phyloP scores from a whole-genome alignment of 441 rosid genomes.

The Jatropha podagrica region DNA sequence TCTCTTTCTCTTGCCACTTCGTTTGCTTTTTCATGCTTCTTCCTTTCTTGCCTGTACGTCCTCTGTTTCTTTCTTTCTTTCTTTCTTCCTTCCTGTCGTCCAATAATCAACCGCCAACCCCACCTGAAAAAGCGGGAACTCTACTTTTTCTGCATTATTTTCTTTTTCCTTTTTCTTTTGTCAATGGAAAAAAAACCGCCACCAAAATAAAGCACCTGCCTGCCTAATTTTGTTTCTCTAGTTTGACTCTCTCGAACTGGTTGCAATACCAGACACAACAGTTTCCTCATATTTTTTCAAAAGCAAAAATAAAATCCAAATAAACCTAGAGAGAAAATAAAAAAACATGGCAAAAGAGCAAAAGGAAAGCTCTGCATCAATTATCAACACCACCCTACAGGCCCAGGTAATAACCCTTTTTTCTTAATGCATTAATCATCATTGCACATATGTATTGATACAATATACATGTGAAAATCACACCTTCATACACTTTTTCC shows the following conservation, averaged over 20 bases:
- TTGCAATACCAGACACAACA: neutral
- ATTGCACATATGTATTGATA: constrained; percentile 14
- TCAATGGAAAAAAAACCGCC: neutral
- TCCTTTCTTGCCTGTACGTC: neutral
- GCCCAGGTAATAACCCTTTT: constrained; percentile 17
- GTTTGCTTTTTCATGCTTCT: neutral
- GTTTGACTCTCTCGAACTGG: constrained; percentile 16
- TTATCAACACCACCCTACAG: constrained; percentile 33
- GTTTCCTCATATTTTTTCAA: constrained; percentile 14
- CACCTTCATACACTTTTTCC: too few relatives aligned
- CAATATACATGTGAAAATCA: neutral
- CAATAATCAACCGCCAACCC: constrained; percentile 14
- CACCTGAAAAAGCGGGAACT: constrained; percentile 30
- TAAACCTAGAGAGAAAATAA: too few relatives aligned
- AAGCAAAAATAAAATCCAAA: neutral
- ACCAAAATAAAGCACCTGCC: constrained; percentile 21
- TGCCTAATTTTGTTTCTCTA: constrained; percentile 13
- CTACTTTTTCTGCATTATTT: neutral
- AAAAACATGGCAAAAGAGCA: constrained; percentile 31
- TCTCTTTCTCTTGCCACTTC: neutral
- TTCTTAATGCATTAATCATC: constrained; percentile 11
- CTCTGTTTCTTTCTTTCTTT: neutral
- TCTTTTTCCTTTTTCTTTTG: neutral
- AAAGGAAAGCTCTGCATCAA: constrained; percentile 31
- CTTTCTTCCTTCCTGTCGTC: neutral